Conservation (phyloP, 257 asterid species). For the Nicotiana paniculata region DNA sequence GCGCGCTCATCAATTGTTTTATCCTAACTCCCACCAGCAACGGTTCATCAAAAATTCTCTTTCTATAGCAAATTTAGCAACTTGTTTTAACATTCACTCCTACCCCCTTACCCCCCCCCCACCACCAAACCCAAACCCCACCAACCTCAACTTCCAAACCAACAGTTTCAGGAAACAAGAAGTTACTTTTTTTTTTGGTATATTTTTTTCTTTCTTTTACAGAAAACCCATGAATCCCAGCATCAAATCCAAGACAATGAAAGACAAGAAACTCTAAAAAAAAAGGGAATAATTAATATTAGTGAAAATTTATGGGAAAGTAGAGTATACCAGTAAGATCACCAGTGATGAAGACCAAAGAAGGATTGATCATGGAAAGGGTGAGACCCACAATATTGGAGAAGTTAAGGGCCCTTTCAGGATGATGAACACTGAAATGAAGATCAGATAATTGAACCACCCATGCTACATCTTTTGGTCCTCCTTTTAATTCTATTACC, state of each 20-base stretch:
- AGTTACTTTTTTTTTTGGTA: too few species aligned
- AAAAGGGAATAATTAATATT: background rate
- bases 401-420: slow-evolving; percentile 72
- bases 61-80: too few species aligned
- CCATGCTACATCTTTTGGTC: slow-evolving; percentile 87
- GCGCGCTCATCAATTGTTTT: too few species aligned
- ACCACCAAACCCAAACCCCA: background rate
- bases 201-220: too few species aligned
- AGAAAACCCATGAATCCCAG: background rate
- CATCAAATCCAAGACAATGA: background rate
- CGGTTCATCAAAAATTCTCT: too few species aligned
- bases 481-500: slow-evolving; percentile 35
- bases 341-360: slow-evolving; percentile 89
- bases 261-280: background rate
- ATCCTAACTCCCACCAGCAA: too few species aligned
- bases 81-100: too few species aligned
- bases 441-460: slow-evolving; percentile 97
- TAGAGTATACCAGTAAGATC: slow-evolving; percentile 74
- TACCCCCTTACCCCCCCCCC: too few species aligned
- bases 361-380: slow-evolving; percentile 78
- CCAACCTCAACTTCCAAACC: background rate
- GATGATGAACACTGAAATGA: slow-evolving; percentile 91
- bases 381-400: slow-evolving; percentile 50
- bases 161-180: background rate
- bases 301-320: background rate